These are phyloP conservation scores for Capsicum baccatum DNA, from an alignment of 257 asterid species.

Conservation along the genomic window DNA sequence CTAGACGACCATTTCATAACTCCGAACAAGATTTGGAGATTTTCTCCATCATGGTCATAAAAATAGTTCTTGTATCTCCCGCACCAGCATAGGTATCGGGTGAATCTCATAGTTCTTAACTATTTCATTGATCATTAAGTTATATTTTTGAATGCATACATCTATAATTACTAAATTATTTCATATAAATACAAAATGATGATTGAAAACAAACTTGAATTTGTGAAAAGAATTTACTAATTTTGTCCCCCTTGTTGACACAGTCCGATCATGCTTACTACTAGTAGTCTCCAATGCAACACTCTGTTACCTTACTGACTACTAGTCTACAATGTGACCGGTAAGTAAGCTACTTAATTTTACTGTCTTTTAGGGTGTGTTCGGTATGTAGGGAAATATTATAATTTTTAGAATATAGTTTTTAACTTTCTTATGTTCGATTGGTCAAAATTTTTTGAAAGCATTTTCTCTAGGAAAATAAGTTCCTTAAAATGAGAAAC, in stretches of 20 bases:
- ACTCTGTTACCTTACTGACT: neutral
- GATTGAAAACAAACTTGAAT: neutral
- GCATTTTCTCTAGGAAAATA: no score
- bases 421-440: no score
- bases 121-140: neutral
- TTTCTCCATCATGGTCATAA: neutral
- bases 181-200: neutral
- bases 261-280: neutral
- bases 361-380: neutral
- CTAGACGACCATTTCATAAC: neutral
- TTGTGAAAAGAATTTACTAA: neutral
- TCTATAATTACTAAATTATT: neutral
- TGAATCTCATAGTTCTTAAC: neutral
- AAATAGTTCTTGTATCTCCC: neutral
- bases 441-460: no score
- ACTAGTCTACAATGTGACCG: neutral
- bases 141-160: neutral
- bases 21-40: neutral
- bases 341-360: neutral
- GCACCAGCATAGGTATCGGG: neutral
- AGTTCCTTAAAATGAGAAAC: no score
- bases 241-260: neutral
- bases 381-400: no score
- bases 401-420: no score
- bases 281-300: no score